These are phyloP conservation scores for Yamadazyma conglobata DNA, from an alignment of 1,139 yeast species.

Conservation along the genomic window DNA sequence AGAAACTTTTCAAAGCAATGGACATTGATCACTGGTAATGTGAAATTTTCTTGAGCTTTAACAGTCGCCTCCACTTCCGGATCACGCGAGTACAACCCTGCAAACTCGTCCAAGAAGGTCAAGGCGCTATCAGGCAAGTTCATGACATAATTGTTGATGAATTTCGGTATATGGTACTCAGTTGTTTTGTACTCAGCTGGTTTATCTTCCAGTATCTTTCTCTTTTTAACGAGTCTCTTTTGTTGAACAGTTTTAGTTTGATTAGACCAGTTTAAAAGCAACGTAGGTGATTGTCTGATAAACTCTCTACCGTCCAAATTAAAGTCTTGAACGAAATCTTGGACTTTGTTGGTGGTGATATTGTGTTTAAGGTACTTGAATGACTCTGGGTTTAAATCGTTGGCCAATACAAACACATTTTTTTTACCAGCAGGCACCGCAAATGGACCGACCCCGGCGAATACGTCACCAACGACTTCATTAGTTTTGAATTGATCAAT, in stretches of 20 bases:
- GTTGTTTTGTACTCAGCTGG: conserved; percentile 29
- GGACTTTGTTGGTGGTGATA: conserved; percentile 60
- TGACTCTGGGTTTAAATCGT: conserved; percentile 90
- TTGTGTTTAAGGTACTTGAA: conserved; percentile 67
- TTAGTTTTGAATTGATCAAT: conserved; percentile 57
- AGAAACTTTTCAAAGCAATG: conserved; percentile 91
- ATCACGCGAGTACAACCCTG: conserved; percentile 57
- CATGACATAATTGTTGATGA: conserved; percentile 80
- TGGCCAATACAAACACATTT: conserved; percentile 76
- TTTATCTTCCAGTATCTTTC: conserved; percentile 27
- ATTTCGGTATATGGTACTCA: conserved; percentile 50
- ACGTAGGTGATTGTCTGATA: conserved; percentile 56
- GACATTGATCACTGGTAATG: conserved; percentile 75
- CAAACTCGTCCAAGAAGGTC: conserved; percentile 73
- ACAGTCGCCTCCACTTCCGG: conserved; percentile 33
- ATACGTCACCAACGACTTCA: conserved; percentile 86
- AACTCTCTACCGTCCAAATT: conserved; percentile 84
- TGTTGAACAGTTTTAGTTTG: conserved; percentile 23
- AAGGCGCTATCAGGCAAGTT: conserved; percentile 93
- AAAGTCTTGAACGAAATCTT: conserved; percentile 54
- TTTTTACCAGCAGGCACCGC: conserved; percentile 94
- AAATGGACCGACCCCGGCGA: conserved; percentile 99
- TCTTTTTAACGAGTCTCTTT: conserved; percentile 27
- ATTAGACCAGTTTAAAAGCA: conserved; percentile 42
- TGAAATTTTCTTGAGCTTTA: conserved; percentile 39